These are phyloP conservation scores for Saposhnikovia divaricata DNA, from an alignment of 129 eudicot genomes.

Conservation along the genomic window DNA sequence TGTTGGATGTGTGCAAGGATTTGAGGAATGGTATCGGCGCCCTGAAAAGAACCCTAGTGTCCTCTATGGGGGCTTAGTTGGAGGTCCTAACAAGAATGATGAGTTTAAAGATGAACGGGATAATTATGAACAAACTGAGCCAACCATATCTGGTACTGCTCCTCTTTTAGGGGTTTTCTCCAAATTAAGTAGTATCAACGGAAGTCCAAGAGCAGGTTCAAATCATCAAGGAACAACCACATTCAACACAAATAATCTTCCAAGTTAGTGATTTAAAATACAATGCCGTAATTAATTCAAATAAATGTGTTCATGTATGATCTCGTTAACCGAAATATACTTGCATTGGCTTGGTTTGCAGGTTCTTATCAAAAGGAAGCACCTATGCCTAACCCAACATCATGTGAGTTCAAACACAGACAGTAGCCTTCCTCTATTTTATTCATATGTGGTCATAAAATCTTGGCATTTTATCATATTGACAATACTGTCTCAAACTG, in stretches of 20 bases:
- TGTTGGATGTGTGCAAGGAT: conserved; percentile 83
- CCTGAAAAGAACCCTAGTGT: conserved; percentile 58
- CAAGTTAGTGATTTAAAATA: conserved; percentile 18
- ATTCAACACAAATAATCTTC: background rate
- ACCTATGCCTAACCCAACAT: conserved; percentile 19
- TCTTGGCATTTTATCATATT: background rate
- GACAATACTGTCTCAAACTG: background rate
- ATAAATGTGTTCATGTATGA: background rate
- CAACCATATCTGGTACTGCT: conserved; percentile 76
- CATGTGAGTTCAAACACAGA: conserved; percentile 22
- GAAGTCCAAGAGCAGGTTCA: conserved; percentile 22
- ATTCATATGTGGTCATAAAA: background rate
- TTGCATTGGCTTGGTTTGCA: conserved; percentile 9
- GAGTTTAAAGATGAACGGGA: conserved; percentile 59
- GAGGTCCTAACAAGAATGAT: conserved; percentile 71
- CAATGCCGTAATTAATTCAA: background rate
- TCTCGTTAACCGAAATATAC: conserved; percentile 1
- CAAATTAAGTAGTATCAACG: conserved; percentile 37
- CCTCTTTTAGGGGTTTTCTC: conserved; percentile 85
- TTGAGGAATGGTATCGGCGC: conserved; percentile 77
- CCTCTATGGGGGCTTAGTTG: conserved; percentile 72
- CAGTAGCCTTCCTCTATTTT: background rate
- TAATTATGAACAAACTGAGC: conserved; percentile 83
- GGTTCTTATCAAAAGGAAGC: conserved; percentile 26
- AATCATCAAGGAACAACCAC: conserved; percentile 18